These are phyloP conservation scores for Tricholoma saponaceum DNA, from an alignment of 768 basidiomycete species.

Conservation along the genomic window DNA sequence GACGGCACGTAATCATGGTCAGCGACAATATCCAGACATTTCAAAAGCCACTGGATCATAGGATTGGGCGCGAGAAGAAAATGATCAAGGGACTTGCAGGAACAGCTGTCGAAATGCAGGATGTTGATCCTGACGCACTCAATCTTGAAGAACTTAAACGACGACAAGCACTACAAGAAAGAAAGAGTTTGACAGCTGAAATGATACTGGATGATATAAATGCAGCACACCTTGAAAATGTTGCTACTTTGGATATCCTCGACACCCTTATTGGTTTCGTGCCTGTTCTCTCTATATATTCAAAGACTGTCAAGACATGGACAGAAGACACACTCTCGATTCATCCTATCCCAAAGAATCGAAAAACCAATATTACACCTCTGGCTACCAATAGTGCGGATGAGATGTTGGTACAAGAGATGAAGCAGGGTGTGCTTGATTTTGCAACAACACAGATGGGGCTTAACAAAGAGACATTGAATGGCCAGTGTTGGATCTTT, in stretches of 20 bases:
- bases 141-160: slow-evolving; percentile 10
- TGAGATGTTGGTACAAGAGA: slow-evolving; percentile 14
- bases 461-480: slow-evolving; percentile 9
- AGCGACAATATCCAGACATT: slow-evolving; percentile 18
- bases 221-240: slow-evolving; percentile 10
- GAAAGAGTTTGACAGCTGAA: slow-evolving; percentile 7
- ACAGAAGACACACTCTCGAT: slow-evolving; percentile 4
- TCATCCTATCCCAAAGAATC: slow-evolving; percentile 6
- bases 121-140: slow-evolving; percentile 15
- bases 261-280: slow-evolving; percentile 8
- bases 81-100: slow-evolving; percentile 18
- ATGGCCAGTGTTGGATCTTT: slow-evolving; percentile 5
- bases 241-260: slow-evolving; percentile 10
- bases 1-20: background rate
- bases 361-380: slow-evolving; percentile 9
- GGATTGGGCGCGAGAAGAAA: slow-evolving; percentile 13
- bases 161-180: slow-evolving; percentile 10
- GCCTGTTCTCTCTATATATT: slow-evolving; percentile 11
- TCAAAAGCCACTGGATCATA: slow-evolving; percentile 7
- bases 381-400: slow-evolving; percentile 15
- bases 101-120: slow-evolving; percentile 15
- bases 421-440: slow-evolving; percentile 16
- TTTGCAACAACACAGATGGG: slow-evolving; percentile 14
- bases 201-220: slow-evolving; percentile 15
- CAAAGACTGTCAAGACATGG: slow-evolving; percentile 2